Evolutionary conservation across 169 alveolate genomes (phyloP), one percentile per base, ranked within the genome.

Genomic region (Plasmodium vinckei): DNA sequence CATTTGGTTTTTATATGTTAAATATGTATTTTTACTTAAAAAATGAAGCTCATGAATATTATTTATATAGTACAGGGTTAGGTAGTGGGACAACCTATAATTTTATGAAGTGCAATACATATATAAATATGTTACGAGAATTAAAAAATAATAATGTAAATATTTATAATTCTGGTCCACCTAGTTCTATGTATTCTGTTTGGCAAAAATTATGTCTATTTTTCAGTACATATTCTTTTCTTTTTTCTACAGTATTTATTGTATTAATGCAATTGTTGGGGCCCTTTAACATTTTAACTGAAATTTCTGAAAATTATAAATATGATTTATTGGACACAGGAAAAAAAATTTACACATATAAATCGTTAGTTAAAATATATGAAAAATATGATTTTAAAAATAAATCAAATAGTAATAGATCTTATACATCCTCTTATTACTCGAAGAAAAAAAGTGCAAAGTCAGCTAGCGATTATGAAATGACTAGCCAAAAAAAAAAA

Each of bases 151-250:
- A 46, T 15, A 21, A n/a, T 2, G 2, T 13, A 21, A 1, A 13
- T 25, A 23, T 10, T 47, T 15, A 12, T 21, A 6, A n/a, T 42
- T 9, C 56, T 33, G 15, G 49, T 12, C 9, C 15, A 21, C 4
- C 15, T 15, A 23, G 59, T 19, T 60, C 54, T 65, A 33, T n/a
- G 49, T 79, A 79, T 25, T 70, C 69, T 6, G 89, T 79, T 1
- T 79, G 89, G 89, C 89, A 79, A 47, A 79, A 79, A 69, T 59
- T 79, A 60, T 79, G 89, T 42, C 59, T 79, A n/a, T 79, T 79
- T 42, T 79, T 79, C 17, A 79, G 89, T 13, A 25, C 89, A 6
- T 79, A 79, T 60, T 65, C 89, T 19, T 79, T 79, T 79, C 77
- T 79, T 54, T 79, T 79, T 49, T 64, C 89, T 2, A 79, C 89